These are phyloP conservation scores for Beta macrorhiza DNA, from an alignment of 179 eudicot species.

Conservation along the genomic window DNA sequence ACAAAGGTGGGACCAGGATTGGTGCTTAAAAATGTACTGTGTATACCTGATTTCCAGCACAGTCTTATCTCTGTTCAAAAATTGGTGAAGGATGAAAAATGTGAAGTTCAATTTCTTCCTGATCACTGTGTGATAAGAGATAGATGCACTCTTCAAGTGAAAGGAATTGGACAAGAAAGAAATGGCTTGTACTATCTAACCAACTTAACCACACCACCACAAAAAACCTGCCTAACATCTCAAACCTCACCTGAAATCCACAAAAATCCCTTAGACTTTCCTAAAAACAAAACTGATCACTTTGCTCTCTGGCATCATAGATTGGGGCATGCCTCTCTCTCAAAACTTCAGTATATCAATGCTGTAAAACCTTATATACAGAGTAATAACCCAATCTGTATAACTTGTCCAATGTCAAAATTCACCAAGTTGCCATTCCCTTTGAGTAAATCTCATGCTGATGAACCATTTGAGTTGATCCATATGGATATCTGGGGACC, in stretches of 20 bases:
- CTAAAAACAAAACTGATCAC: too few species aligned
- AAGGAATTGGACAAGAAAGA: neutral
- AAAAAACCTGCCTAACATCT: too few species aligned
- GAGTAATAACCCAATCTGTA: neutral
- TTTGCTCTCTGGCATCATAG: neutral
- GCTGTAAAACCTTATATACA: neutral
- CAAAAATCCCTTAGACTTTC: too few species aligned
- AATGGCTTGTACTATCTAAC: neutral
- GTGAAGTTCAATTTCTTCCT: neutral
- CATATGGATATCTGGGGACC: neutral
- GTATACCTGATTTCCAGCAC: neutral
- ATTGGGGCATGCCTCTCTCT: neutral
- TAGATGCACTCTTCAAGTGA: too few species aligned
- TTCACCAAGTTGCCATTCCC: neutral
- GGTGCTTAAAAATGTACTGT: neutral
- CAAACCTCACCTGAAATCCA: too few species aligned
- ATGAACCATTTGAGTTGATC: neutral
- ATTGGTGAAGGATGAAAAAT: neutral
- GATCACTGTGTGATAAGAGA: neutral
- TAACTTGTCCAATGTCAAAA: neutral
- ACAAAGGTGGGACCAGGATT: neutral
- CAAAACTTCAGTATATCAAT: neutral
- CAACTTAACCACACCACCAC: neutral
- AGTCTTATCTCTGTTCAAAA: neutral
- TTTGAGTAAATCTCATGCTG: neutral